These are phyloP conservation scores for Lactifluus hygrophoroides DNA, from an alignment of 768 basidiomycete species.

Conservation along the genomic window DNA sequence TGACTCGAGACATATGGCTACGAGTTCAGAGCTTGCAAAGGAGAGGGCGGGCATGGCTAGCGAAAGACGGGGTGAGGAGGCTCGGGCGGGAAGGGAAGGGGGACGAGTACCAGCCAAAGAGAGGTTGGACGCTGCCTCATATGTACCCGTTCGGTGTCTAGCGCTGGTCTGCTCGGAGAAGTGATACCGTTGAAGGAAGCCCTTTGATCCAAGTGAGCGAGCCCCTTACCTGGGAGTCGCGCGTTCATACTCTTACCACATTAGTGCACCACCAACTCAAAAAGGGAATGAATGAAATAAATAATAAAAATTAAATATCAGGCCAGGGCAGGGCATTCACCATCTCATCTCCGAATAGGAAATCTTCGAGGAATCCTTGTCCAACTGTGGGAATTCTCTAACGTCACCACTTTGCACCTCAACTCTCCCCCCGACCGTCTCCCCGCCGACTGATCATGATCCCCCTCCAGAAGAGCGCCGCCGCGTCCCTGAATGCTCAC, in stretches of 20 bases:
- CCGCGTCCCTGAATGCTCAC: no score
- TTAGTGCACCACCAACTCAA: neutral
- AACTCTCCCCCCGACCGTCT: no score
- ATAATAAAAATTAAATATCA: neutral
- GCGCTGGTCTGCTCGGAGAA: neutral
- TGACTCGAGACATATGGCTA: conserved; percentile 12
- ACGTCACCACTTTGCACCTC: neutral
- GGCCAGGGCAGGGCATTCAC: no score
- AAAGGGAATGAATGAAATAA: neutral
- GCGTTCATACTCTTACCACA: neutral
- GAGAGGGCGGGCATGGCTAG: neutral
- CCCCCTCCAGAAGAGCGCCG: no score
- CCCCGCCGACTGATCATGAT: no score
- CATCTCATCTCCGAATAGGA: neutral
- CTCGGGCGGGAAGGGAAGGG: neutral
- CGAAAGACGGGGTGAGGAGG: neutral
- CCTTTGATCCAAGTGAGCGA: neutral
- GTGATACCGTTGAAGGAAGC: neutral
- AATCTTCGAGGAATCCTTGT: neutral
- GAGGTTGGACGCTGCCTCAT: conserved; percentile 9
- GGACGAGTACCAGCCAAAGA: conserved; percentile 6
- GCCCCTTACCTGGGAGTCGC: neutral
- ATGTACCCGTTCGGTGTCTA: conserved; percentile 2
- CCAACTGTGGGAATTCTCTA: no score
- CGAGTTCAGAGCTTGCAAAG: conserved; percentile 11